Evolutionary conservation across 2,329 filamentous ascomycete genomes (phyloP), one percentile per base, ranked within the genome.

Genomic region (Ascochyta viciae-villosae): DNA sequence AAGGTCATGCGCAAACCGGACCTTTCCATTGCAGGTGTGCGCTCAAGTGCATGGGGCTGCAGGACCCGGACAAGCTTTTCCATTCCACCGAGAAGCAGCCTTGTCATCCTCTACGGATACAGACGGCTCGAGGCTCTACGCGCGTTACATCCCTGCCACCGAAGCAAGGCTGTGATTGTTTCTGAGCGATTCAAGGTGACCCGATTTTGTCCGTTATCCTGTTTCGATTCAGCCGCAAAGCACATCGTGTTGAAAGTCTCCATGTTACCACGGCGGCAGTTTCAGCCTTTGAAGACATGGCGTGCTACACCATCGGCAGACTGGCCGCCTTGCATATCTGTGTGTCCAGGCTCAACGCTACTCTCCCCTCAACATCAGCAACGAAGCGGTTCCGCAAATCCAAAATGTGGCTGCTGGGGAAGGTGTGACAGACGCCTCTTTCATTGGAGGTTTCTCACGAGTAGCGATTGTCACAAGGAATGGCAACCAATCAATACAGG

Each of bases 81-180:
- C 62, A 47, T 60, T 61, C 55, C 54, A 57, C 62, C 62, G 60
- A 58, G 53, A 43, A 15, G 19, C 41, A 51, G 33, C 45, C 58
- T 43, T 45, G 29, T 27, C 38, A 40, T 34, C 43, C 34, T 29
- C 10, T 29, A 31, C 57, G 51, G 51, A 51, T 58, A 56, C 42
- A 6, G 16, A 54, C 60, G 51, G 54, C 7, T n/a, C 47, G n/a
- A 42, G 54, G 49, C 41, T 56, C 40, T 44, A 38, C 15, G 13
- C 9, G 27, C 34, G 16, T 35, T 51, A 33, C 43, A 58, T 49
- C 50, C 40, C 53, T 57, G 54, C 42, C 12, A 35, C 41, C 31
- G 27, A 19, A 38, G 13, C 15, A 48, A 19, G 4, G 42, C 38
- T 41, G 42, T 6, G n/a, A 39, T 6, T 22, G 8, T 43, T 34